These are phyloP conservation scores for Allomyces arbusculus DNA, from an alignment of 192 early-diverging fungal species.

Conservation along the genomic window DNA sequence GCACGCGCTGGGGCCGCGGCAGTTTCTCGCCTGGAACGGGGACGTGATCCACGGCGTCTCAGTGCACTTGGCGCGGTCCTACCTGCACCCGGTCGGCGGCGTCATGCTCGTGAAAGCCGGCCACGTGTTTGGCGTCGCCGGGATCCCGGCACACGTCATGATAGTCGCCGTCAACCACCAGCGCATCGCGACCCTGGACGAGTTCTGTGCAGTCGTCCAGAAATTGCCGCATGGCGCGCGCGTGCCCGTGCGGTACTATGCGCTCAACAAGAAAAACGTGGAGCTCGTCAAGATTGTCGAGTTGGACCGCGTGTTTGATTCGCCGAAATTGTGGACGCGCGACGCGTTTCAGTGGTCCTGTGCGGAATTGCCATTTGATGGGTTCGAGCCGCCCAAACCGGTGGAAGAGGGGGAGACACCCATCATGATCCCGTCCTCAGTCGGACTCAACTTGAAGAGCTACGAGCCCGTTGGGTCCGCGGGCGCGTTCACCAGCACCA, in stretches of 20 bases:
- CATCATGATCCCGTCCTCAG: too few species aligned
- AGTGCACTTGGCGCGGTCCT: conserved; percentile 54
- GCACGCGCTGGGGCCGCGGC: conserved; percentile 56
- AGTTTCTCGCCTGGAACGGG: conserved; percentile 70
- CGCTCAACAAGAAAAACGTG: conserved; percentile 19
- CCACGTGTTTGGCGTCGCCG: conserved; percentile 40
- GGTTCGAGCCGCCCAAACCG: too few species aligned
- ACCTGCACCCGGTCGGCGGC: conserved; percentile 51
- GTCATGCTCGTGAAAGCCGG: conserved; percentile 4
- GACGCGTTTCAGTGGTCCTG: too few species aligned
- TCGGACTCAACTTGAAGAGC: too few species aligned
- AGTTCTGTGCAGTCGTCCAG: not conserved
- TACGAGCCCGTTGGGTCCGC: too few species aligned
- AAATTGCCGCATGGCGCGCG: not conserved
- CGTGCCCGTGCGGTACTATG: conserved; percentile 4
- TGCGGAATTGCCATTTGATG: too few species aligned
- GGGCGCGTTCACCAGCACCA: too few species aligned
- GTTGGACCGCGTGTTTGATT: too few species aligned
- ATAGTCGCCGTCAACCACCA: not conserved
- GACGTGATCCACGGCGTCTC: conserved; percentile 52
- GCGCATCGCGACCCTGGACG: not conserved
- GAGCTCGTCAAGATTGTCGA: too few species aligned
- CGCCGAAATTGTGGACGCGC: too few species aligned
- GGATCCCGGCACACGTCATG: not conserved
- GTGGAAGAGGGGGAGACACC: too few species aligned